Base-by-base conservation (phyloP, 441 rosid species). In the Breynia disticha region DNA sequence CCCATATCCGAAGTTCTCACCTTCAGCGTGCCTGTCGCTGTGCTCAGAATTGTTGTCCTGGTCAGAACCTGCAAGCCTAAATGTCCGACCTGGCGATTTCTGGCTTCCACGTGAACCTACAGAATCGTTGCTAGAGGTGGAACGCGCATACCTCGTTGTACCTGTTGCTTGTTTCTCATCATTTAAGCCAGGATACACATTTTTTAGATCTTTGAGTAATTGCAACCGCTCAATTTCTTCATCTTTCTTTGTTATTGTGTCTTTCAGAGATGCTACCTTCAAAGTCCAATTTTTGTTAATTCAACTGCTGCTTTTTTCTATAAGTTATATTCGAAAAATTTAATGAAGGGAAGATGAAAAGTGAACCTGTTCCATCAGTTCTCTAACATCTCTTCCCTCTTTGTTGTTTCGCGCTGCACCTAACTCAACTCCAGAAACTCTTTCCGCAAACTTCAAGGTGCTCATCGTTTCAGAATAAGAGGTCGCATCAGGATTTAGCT, bases 391-490 rank as follows among this genome's bases (percentile, higher is more conserved):
- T 72, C 87, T 76, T 46, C 98, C 95, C 55, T 84, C 98, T 71
- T 74, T 84, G 50, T 70, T 88, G 75, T 81, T 86, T 65, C 72
- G 64, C 17, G 95, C 97, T 52, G 98, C 93, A 28, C 98, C 98
- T 21, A 93, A 72, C 74, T 93, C 98, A 48, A 93, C 87, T 50
- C 98, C 98, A 46, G 98, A 86, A 42, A 93, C 97, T 59, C 98
- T 79, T 69, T 93, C 93, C 0, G 98, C 97, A 52, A 93, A 93
- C 66, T 86, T 93, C 72, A 93, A 69, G 18, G 98, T 93, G 64
- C 98, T 88, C 54, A 86, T 54, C 1, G 91, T 91, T 73, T 91
- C 98, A 18, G 89, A 76, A 47, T 82, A 86, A 10, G 98, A 89
- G 18, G 61, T 82, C 22, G 65, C 79, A 75, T 88, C 98, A 21